phyloP scores from a whole-genome alignment of 108 stramenopile species.

The Conticribra weissflogii region DNA sequence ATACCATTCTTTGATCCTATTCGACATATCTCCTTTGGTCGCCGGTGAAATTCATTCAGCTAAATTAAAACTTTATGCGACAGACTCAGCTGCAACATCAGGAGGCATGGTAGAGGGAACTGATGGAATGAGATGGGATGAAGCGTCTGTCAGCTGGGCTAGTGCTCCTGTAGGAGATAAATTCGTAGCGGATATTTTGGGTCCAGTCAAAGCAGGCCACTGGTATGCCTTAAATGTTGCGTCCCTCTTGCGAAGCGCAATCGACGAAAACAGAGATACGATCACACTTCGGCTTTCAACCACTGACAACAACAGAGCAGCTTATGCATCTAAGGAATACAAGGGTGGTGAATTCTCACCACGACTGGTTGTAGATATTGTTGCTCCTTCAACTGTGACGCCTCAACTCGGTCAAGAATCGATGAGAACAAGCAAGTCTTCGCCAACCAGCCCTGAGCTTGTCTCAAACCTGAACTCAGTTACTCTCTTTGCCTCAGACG shows the following conservation, averaged over 20 bases:
- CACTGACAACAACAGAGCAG: background rate
- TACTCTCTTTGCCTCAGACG: background rate
- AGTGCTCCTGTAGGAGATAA: background rate
- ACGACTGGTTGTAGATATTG: conserved; percentile 1
- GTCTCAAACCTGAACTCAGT: background rate
- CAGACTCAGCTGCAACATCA: conserved; percentile 2
- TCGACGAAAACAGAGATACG: background rate
- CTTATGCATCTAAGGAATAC: conserved; percentile 9
- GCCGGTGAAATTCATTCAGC: background rate
- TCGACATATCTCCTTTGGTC: background rate
- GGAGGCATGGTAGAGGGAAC: conserved; percentile 3
- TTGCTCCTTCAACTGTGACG: background rate
- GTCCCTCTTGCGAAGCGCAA: background rate
- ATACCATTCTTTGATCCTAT: conserved; percentile 1
- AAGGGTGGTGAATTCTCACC: conserved; percentile 7
- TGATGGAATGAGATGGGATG: background rate
- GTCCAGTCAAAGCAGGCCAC: background rate
- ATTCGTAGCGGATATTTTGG: background rate
- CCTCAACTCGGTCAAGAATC: background rate
- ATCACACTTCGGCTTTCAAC: conserved; percentile 8
- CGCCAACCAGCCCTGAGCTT: background rate
- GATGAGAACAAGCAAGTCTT: background rate
- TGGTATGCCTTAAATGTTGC: conserved; percentile 4
- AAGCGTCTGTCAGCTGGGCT: conserved; percentile 1
- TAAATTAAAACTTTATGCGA: conserved; percentile 1